Evolutionary conservation across 306 rosid species (phyloP), one percentile per base, ranked within the genome.

Genomic region (Nissolia schottii): DNA sequence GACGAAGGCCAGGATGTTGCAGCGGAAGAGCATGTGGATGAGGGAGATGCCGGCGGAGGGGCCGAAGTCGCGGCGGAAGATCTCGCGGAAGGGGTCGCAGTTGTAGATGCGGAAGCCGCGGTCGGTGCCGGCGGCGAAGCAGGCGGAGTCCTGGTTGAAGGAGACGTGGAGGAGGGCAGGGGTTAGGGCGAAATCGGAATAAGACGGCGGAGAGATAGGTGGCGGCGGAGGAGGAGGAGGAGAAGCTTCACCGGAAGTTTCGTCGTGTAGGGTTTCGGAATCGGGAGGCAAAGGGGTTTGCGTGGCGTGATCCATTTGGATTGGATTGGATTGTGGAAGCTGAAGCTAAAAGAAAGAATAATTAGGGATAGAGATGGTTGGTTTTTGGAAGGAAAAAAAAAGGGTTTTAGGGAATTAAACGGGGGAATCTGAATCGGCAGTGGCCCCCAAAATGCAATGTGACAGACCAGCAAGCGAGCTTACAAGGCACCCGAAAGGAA

Each of bases 61-160:
- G n/a, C 81, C 87, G 46, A 87, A 85, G 12, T 89, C 96, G 0
- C 88, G 96, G 3, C 91, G 84, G 71, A 85, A 79, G 11, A 91
- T 77, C 82, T 91, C 91, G 18, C 88, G 80, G 67, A 87, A 82
- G 6, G 93, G 97, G 62, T 91, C 96, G 79, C 97, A 91, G 80
- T 83, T 80, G 86, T 68, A 89, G 72, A 89, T 77, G 1, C 85
- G 87, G 86, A 91, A 91, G 15, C 97, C 97, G 12, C 24, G 40
- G 66, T 82, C 86, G 29, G 92, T 91, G 73, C 86, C 96, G 19
- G 70, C 79, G 40, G 96, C 81, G 85, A 91, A 91, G 80, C 91
- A 89, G 15, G 82, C 78, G 29, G 85, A 68, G 74, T 89, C 97
- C 22, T 82, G 91, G 68, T 87, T 87, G 87, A 91, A 91, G 46